phyloP scores from a whole-genome alignment of 805 yeast genomes.

The Teunomyces panamensis region DNA sequence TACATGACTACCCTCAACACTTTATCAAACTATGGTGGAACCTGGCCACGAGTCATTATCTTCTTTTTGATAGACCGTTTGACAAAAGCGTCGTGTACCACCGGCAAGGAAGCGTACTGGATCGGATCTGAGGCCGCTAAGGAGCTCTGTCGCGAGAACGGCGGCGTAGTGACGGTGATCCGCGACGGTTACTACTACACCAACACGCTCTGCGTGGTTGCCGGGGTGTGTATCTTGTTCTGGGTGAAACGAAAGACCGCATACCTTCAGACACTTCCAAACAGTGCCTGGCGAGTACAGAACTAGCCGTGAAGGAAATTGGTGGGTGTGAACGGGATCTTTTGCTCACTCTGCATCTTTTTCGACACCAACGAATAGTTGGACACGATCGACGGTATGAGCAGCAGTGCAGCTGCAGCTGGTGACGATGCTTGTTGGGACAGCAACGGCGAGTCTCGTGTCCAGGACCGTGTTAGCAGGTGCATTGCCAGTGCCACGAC shows the following conservation, averaged over 20 bases:
- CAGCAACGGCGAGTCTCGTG: not conserved
- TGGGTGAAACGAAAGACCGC: slow-evolving; percentile 65
- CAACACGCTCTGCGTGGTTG: slow-evolving; percentile 62
- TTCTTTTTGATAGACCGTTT: slow-evolving; percentile 76
- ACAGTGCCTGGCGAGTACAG: slow-evolving; percentile 70
- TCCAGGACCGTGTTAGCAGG: not conserved
- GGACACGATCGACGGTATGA: slow-evolving; percentile 40
- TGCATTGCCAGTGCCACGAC: not conserved
- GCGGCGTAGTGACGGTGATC: slow-evolving; percentile 53
- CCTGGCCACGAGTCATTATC: slow-evolving; percentile 91
- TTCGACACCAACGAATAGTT: slow-evolving; percentile 35
- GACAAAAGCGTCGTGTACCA: slow-evolving; percentile 61
- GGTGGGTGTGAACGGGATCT: slow-evolving; percentile 40
- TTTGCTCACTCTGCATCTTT: slow-evolving; percentile 33
- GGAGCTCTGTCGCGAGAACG: slow-evolving; percentile 46
- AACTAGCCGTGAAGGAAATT: slow-evolving; percentile 33
- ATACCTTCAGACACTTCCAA: slow-evolving; percentile 69
- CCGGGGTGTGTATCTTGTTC: slow-evolving; percentile 65
- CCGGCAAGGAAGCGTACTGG: slow-evolving; percentile 11
- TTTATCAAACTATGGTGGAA: slow-evolving; percentile 89
- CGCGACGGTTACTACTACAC: slow-evolving; percentile 86
- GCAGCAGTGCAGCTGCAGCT: slow-evolving; percentile 19
- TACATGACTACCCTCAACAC: slow-evolving; percentile 97
- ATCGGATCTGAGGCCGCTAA: slow-evolving; percentile 37
- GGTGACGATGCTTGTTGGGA: not conserved